A percentile compares a stretch with the other conserved stretches of the same genome.
Conservation (phyloP, 2,329 filamentous ascomycete species). For the Byssochlamys sp. region DNA sequence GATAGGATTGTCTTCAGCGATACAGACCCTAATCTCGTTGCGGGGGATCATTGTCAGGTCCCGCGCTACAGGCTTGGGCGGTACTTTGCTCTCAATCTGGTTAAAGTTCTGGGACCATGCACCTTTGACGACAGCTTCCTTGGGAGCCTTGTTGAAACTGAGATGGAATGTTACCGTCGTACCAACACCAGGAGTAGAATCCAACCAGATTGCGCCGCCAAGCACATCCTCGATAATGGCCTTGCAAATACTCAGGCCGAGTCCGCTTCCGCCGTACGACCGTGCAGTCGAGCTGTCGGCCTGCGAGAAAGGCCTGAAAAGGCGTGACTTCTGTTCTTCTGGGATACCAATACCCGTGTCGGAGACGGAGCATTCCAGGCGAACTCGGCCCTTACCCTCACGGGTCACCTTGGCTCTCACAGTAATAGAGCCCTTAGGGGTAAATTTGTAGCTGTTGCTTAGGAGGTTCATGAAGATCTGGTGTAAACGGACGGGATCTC, state of each 20-base stretch:
- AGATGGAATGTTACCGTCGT: slow-evolving; percentile 68
- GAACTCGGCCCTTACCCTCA: slow-evolving; percentile 61
- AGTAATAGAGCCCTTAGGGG: slow-evolving; percentile 73
- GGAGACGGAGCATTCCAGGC: slow-evolving; percentile 72
- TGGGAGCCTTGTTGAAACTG: slow-evolving; percentile 70
- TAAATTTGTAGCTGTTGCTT: slow-evolving; percentile 90
- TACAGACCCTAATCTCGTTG: slow-evolving; percentile 74
- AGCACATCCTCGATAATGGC: slow-evolving; percentile 88
- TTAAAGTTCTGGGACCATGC: slow-evolving; percentile 44
- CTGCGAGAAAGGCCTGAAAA: slow-evolving; percentile 88
- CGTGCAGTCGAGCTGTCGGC: slow-evolving; percentile 82
- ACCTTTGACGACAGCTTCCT: slow-evolving; percentile 46
- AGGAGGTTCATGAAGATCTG: slow-evolving; percentile 76
- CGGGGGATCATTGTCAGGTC: slow-evolving; percentile 66
- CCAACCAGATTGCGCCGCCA: slow-evolving; percentile 72
- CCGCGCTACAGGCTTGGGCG: slow-evolving; percentile 40
- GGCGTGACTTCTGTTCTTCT: slow-evolving; percentile 62
- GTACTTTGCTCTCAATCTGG: slow-evolving; percentile 33
- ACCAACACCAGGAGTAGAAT: slow-evolving; percentile 57
- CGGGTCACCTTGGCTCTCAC: slow-evolving; percentile 65
- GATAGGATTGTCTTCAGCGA: slow-evolving; percentile 90
- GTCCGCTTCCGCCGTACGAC: slow-evolving; percentile 82
- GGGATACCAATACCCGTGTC: slow-evolving; percentile 90
- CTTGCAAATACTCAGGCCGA: slow-evolving; percentile 89
- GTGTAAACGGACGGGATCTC: slow-evolving; percentile 72